These are phyloP conservation scores for Colletotrichum graminicola DNA, from an alignment of 2,329 filamentous ascomycete genomes.

Conservation along the genomic window DNA sequence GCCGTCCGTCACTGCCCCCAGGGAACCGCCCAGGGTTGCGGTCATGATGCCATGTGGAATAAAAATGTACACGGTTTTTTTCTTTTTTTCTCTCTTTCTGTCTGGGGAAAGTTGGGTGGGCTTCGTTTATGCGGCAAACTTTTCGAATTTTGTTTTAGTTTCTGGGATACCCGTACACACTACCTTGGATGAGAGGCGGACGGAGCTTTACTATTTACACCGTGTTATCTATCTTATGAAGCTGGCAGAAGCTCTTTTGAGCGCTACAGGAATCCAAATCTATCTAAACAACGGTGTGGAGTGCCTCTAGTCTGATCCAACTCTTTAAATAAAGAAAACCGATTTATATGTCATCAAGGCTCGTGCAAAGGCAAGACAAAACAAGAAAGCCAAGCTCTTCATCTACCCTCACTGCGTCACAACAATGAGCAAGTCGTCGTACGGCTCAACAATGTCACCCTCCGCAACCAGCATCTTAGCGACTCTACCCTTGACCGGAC, in stretches of 20 bases:
- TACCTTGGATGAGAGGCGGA: neutral
- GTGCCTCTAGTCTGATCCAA: neutral
- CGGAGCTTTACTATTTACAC: neutral
- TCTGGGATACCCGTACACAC: constrained; percentile 15
- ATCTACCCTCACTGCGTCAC: constrained; percentile 17
- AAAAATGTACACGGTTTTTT: neutral
- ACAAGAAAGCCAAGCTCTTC: neutral
- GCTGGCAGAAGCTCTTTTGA: neutral
- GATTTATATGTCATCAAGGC: neutral
- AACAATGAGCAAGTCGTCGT: constrained; percentile 47
- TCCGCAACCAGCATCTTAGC: constrained; percentile 45
- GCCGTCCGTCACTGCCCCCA: neutral
- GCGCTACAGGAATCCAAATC: neutral
- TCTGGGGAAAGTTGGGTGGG: neutral
- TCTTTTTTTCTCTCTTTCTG: neutral
- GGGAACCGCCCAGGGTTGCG: neutral
- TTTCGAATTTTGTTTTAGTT: neutral
- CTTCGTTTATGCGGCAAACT: neutral
- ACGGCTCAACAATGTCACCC: constrained; percentile 49
- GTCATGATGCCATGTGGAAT: neutral
- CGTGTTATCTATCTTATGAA: neutral
- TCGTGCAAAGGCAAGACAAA: neutral
- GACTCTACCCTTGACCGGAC: constrained; percentile 47
- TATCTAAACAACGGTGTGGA: neutral
- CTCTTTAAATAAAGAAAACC: neutral